Percentiles rank a stretch among this genome's conserved stretches.
phyloP scores from a whole-genome alignment of 441 rosid genomes.

The Pelargonium cotyledonis region DNA sequence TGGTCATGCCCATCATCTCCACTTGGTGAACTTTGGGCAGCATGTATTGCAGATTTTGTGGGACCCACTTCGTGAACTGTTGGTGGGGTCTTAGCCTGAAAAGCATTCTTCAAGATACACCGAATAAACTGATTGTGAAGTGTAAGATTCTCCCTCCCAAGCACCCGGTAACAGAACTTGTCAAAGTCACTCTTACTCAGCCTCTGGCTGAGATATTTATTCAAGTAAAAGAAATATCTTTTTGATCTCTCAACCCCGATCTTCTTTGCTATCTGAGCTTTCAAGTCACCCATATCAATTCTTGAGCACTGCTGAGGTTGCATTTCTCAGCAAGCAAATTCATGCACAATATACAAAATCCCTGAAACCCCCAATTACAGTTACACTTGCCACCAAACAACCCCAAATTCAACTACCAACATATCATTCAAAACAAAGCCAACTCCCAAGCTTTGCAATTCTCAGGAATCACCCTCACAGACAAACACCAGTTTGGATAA shows the following conservation, averaged over 20 bases:
- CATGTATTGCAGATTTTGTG: slow-evolving; percentile 36
- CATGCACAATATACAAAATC: slow-evolving; percentile 44
- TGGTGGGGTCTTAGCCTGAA: slow-evolving; percentile 58
- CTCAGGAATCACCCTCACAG: not conserved
- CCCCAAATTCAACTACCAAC: not conserved
- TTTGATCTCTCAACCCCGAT: slow-evolving; percentile 72
- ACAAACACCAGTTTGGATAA: not conserved
- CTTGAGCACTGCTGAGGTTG: slow-evolving; percentile 69
- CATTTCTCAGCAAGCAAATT: slow-evolving; percentile 54
- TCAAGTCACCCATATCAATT: slow-evolving; percentile 71
- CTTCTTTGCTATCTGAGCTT: slow-evolving; percentile 61
- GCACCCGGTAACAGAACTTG: slow-evolving; percentile 54
- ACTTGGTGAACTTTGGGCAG: slow-evolving; percentile 34
- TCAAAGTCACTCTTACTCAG: slow-evolving; percentile 73
- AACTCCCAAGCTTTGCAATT: not conserved
- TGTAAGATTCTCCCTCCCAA: slow-evolving; percentile 82
- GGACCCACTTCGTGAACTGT: slow-evolving; percentile 41
- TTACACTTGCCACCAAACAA: not conserved
- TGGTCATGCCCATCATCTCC: slow-evolving; percentile 57
- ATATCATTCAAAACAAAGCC: not conserved
- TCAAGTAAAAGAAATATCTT: slow-evolving; percentile 63
- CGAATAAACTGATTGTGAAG: slow-evolving; percentile 75
- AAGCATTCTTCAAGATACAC: slow-evolving; percentile 68
- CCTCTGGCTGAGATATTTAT: slow-evolving; percentile 68
- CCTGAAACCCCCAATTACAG: slow-evolving; percentile 27